Evolutionary conservation across 2,329 filamentous ascomycete species (phyloP).

Genomic region (Paecilomyces fulvus): DNA sequence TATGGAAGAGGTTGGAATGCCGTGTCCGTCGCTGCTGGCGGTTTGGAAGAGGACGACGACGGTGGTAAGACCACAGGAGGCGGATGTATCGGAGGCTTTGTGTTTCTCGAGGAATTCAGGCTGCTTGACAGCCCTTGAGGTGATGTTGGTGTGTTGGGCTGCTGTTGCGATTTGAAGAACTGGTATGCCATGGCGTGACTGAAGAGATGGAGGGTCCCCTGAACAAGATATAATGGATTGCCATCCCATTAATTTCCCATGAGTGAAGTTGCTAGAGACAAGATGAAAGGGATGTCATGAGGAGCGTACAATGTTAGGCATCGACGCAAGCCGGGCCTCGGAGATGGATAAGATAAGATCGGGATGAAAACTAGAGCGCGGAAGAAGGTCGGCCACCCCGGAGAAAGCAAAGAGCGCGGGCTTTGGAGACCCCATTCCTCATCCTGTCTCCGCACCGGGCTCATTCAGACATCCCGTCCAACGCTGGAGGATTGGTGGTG

Average conservation of each 20-base stretch:
- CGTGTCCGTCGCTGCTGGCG: slow-evolving; percentile 15
- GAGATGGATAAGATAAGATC: slow-evolving; percentile 18
- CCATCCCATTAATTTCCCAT: not conserved
- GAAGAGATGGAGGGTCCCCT: not conserved
- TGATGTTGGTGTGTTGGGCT: slow-evolving; percentile 15
- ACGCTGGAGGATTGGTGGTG: slow-evolving; percentile 1
- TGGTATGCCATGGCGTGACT: slow-evolving; percentile 25
- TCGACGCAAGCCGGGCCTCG: slow-evolving; percentile 2
- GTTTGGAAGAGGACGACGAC: slow-evolving; percentile 15
- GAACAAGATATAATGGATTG: not conserved
- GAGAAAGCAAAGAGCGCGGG: not conserved
- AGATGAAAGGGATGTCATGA: not conserved
- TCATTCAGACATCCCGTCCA: not conserved
- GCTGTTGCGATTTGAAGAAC: slow-evolving; percentile 27
- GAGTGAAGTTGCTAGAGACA: not conserved
- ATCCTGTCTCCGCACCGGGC: not conserved
- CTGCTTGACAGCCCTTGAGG: slow-evolving; percentile 10
- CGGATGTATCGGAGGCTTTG: slow-evolving; percentile 21
- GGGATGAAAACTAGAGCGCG: not conserved
- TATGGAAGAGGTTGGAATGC: slow-evolving; percentile 22
- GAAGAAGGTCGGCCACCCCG: not conserved
- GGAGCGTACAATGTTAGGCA: not conserved
- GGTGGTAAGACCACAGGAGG: slow-evolving; percentile 20
- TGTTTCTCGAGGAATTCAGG: slow-evolving; percentile 9
- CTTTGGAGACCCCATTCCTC: not conserved